These are phyloP conservation scores for Chlamydomonas reinhardtii DNA, from an alignment of 163 green algal species.

Conservation along the genomic window DNA sequence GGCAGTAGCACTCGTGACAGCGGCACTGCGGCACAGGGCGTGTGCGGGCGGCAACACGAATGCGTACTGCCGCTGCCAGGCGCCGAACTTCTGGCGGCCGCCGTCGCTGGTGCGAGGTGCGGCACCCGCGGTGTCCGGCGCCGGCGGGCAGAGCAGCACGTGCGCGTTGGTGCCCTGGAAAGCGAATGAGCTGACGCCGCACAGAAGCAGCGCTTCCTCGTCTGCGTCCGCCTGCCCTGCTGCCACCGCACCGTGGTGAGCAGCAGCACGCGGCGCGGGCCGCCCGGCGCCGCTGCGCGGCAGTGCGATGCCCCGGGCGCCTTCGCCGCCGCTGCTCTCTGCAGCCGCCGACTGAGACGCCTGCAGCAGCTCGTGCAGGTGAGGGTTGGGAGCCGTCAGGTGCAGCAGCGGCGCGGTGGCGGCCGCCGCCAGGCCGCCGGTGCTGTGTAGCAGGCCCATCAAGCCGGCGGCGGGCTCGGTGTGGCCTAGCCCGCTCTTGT, in stretches of 20 bases:
- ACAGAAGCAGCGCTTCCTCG: background rate
- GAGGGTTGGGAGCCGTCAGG: conserved; percentile 78
- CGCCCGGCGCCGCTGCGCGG: background rate
- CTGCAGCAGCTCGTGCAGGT: conserved; percentile 69
- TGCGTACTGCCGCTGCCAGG: conserved; percentile 34
- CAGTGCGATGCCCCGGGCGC: background rate
- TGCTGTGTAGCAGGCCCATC: conserved; percentile 62
- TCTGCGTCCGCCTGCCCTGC: background rate
- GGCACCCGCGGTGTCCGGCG: too few species aligned
- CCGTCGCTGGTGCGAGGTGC: background rate
- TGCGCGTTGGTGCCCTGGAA: conserved; percentile 90
- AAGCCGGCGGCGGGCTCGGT: conserved; percentile 83
- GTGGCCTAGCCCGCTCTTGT: conserved; percentile 83
- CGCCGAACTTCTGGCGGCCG: too few species aligned
- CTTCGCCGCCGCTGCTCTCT: background rate
- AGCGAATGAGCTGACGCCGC: conserved; percentile 83
- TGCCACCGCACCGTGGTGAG: too few species aligned
- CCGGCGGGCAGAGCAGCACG: conserved; percentile 4
- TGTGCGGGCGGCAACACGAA: conserved; percentile 60
- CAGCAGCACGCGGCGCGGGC: background rate
- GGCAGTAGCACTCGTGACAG: background rate
- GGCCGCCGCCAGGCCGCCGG: background rate
- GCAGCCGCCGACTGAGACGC: background rate
- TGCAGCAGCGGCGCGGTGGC: conserved; percentile 72
- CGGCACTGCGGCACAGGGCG: conserved; percentile 37